A percentile compares a stretch with the other conserved stretches of the same genome.
Evolutionary conservation across 2,329 filamentous ascomycete genomes (phyloP).

Genomic region (Mariannaea sp.): DNA sequence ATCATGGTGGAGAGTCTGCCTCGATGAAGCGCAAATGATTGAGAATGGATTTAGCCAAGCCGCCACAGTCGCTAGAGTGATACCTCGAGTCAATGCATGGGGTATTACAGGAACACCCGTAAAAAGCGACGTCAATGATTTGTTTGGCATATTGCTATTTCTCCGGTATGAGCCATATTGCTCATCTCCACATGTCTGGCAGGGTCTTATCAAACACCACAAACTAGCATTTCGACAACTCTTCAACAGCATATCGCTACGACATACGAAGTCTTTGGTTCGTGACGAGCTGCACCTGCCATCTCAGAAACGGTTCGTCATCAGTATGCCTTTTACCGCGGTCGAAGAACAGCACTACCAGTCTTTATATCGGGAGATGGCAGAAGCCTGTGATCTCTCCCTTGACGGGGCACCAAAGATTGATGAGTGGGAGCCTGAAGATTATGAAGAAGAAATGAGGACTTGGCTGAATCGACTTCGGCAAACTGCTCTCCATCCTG

Average conservation of each 20-base stretch:
- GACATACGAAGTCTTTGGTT: conserved; percentile 84
- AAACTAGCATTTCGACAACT: conserved; percentile 69
- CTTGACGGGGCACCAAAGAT: conserved; percentile 64
- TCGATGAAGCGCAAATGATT: conserved; percentile 88
- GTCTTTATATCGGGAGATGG: conserved; percentile 76
- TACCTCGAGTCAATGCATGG: conserved; percentile 89
- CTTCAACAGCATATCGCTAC: conserved; percentile 73
- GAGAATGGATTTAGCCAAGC: conserved; percentile 86
- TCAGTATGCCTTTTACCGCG: conserved; percentile 87
- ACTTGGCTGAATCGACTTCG: conserved; percentile 77
- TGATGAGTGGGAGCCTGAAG: conserved; percentile 68
- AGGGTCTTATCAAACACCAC: conserved; percentile 64
- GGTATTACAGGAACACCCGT: conserved; percentile 88
- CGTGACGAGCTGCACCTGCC: conserved; percentile 80
- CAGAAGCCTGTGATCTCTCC: conserved; percentile 69
- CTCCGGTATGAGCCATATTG: conserved; percentile 79
- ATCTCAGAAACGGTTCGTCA: conserved; percentile 81
- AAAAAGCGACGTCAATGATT: conserved; percentile 75
- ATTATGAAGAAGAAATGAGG: conserved; percentile 74
- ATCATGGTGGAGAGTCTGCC: conserved; percentile 83
- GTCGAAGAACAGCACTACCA: conserved; percentile 91
- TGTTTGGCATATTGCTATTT: conserved; percentile 82
- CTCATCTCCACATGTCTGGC: conserved; percentile 68
- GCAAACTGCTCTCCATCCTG: conserved; percentile 84
- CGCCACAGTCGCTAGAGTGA: conserved; percentile 75